These are phyloP conservation scores for Trichocladium antarcticum DNA, from an alignment of 495 filamentous ascomycete genomes.

Conservation along the genomic window DNA sequence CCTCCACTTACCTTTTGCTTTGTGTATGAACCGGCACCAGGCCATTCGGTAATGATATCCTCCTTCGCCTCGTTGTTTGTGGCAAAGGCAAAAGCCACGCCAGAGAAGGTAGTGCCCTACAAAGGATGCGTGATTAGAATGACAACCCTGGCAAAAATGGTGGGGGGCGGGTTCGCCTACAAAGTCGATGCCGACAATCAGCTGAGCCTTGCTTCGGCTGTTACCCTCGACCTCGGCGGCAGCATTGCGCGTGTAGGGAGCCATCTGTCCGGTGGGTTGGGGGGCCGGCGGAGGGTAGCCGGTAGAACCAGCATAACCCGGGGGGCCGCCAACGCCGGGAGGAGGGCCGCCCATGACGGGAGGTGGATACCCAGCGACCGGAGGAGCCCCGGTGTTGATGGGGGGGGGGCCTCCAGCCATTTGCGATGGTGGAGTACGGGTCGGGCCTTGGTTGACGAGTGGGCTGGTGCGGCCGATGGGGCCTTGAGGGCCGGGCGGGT, in stretches of 20 bases:
- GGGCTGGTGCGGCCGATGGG: conserved; percentile 43
- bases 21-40: conserved; percentile 61
- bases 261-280: conserved; percentile 30
- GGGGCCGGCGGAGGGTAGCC: conserved; percentile 37
- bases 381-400: conserved; percentile 52
- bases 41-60: conserved; percentile 71
- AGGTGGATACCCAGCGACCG: conserved; percentile 43
- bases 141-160: neutral
- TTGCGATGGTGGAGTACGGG: conserved; percentile 46
- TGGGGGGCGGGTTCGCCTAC: conserved; percentile 36
- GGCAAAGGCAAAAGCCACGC: conserved; percentile 64
- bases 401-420: conserved; percentile 61
- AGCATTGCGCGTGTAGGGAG: conserved; percentile 43
- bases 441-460: conserved; percentile 35
- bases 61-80: conserved; percentile 68
- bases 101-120: conserved; percentile 65
- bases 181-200: conserved; percentile 75
- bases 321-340: conserved; percentile 42
- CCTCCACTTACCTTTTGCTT: conserved; percentile 58
- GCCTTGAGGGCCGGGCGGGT: conserved; percentile 41
- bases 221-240: conserved; percentile 79
- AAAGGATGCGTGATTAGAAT: conserved; percentile 16
- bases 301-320: conserved; percentile 28
- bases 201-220: conserved; percentile 66
- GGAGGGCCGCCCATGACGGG: conserved; percentile 44